Evolutionary conservation across 2,329 filamentous ascomycete genomes (phyloP), one percentile per base, ranked within the genome.

Genomic region (Xylariales sp.): DNA sequence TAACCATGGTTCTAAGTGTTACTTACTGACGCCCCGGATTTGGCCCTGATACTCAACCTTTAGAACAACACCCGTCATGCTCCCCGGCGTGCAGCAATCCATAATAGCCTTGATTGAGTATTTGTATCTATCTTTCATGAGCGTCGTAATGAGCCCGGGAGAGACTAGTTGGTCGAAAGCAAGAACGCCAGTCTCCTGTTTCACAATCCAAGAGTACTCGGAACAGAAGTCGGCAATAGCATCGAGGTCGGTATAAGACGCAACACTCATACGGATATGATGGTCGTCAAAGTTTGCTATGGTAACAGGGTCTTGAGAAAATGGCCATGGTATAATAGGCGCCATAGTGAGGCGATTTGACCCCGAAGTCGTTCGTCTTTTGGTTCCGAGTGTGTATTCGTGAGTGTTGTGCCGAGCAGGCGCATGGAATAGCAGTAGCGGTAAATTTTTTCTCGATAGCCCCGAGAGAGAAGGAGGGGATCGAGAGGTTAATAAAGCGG

Each of bases 1-100:
- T 14, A 49, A 49, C 2, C 5, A 14, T 41, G 18, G 28, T 10
- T n/a, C 8, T 1, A 36, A 12, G 6, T 14, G 10, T n/a, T 1
- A 52, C 58, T 43, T n/a, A 53, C 48, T 62, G 3, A 62, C 50
- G n/a, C 49, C 49, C 39, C 23, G 39, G 28, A 54, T 54, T 23
- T 16, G 23, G 5, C 12, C 16, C 3, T 46, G 6, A 28, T 36
- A 41, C n/a, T 54, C 30, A 5, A 62, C 36, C 50, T 54, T 62
- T 30, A 54, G 32, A 5, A 62, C 41, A 2, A 54, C 30, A 6
- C 59, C 59, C 0, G 28, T 54, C 59, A 62, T 54, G 16, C 8
- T 23, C 28, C 50, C 49, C 12, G 50, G 39, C 1, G 5, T n/a
- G 16, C 34, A 43, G 23, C 36, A 53, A 45, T 53, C 58, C 58